Percentiles rank a stretch among this genome's conserved stretches.
These are phyloP conservation scores for Nicotiana attenuata DNA, from an alignment of 257 asterid genomes.

Conservation along the genomic window DNA sequence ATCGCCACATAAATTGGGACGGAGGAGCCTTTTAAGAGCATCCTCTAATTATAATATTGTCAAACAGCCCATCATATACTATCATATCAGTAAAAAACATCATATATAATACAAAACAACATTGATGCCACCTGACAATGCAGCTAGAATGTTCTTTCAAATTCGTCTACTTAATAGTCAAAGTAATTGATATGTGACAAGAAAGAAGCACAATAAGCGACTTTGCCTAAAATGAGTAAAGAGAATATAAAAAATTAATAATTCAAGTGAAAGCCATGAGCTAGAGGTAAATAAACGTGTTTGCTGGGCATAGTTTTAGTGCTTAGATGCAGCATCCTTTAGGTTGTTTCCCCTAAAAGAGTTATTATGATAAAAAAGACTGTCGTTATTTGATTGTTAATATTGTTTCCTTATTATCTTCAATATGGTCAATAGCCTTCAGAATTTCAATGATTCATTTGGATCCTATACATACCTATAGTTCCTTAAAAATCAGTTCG, in stretches of 20 bases:
- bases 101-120: not conserved
- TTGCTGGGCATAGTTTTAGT: not conserved
- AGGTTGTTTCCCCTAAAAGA: not conserved
- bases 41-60: too few species aligned
- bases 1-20: too few species aligned
- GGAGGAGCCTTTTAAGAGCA: too few species aligned
- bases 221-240: not conserved
- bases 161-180: not conserved
- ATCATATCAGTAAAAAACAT: not conserved
- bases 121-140: not conserved
- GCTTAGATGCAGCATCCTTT: not conserved
- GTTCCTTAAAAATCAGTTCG: not conserved
- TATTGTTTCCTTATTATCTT: not conserved
- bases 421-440: not conserved
- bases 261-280: not conserved
- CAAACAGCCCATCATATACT: not conserved
- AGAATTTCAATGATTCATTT: not conserved
- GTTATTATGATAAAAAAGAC: not conserved
- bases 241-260: not conserved
- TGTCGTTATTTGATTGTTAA: not conserved
- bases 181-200: not conserved
- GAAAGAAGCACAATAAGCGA: not conserved
- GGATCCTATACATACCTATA: not conserved
- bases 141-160: not conserved
- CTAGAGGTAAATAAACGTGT: not conserved